A percentile compares a stretch with the other conserved stretches of the same genome.
Evolutionary conservation across 2,329 filamentous ascomycete species (phyloP).

Genomic region (Diaporthe sp.): DNA sequence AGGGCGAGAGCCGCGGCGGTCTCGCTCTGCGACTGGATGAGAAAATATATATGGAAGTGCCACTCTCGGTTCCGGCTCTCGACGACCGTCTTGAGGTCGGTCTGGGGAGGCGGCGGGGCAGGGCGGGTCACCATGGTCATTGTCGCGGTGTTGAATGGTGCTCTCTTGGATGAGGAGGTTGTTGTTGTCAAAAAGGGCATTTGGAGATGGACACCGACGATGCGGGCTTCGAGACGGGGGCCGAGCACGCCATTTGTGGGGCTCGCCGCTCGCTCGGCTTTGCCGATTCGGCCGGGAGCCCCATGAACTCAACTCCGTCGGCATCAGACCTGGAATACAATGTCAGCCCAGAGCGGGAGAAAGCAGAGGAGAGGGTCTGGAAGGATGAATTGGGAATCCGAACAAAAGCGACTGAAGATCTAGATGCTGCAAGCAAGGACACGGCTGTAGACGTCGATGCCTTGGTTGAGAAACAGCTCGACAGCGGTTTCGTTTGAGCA

Average conservation of each 20-base stretch:
- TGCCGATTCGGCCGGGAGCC: conserved; percentile 5
- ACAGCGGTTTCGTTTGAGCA: background rate
- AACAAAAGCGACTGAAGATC: no score
- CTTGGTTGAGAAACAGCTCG: no score
- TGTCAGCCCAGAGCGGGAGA: background rate
- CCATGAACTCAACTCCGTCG: background rate
- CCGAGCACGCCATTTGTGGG: conserved; percentile 31
- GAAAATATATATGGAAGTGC: conserved; percentile 50
- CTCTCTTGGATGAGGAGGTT: background rate
- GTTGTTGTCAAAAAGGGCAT: background rate
- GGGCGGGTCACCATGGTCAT: conserved; percentile 37
- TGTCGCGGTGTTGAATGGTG: background rate
- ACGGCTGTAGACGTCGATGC: background rate
- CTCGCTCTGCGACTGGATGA: conserved; percentile 45
- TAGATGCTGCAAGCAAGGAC: background rate
- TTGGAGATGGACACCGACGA: background rate
- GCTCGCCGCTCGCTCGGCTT: background rate
- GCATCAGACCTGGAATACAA: background rate
- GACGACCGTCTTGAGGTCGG: conserved; percentile 44
- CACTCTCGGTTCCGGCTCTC: conserved; percentile 44
- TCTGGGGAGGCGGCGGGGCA: conserved; percentile 37
- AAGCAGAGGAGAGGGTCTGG: background rate
- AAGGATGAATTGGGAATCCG: background rate
- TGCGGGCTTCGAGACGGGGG: background rate
- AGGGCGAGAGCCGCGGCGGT: conserved; percentile 46